Evolutionary conservation across 768 basidiomycete genomes (phyloP).

Genomic region (Russula compacta): DNA sequence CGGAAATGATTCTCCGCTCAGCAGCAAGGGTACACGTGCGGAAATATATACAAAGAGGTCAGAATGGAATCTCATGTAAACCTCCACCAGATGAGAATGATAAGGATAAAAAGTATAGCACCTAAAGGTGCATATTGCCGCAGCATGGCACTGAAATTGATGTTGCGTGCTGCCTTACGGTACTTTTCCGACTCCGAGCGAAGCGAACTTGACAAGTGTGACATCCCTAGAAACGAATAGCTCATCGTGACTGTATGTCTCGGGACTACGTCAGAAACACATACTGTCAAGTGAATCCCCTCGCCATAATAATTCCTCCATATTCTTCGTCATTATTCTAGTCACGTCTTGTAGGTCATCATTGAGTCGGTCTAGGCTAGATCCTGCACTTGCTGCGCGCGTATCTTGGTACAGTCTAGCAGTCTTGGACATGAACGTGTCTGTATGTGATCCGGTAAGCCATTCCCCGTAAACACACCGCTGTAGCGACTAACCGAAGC

Average conservation of each 20-base stretch:
- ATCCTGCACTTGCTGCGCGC: constrained; percentile 66
- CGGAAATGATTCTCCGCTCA: neutral
- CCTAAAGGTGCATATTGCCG: constrained; percentile 93
- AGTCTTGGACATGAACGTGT: constrained; percentile 98
- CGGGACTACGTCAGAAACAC: constrained; percentile 24
- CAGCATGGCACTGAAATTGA: constrained; percentile 89
- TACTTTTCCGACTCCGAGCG: constrained; percentile 97
- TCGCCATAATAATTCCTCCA: constrained; percentile 98
- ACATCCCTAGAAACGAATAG: constrained; percentile 65
- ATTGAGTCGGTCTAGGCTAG: constrained; percentile 78
- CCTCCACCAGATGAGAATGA: constrained; percentile 74
- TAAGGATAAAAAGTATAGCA: constrained; percentile 67
- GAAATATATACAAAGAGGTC: constrained; percentile 7
- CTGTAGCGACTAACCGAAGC: constrained; percentile 64
- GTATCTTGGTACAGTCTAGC: constrained; percentile 93
- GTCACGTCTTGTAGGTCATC: constrained; percentile 98
- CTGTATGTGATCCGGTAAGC: constrained; percentile 33
- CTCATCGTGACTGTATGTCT: neutral
- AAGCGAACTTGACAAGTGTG: constrained; percentile 87
- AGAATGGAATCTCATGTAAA: constrained; percentile 38
- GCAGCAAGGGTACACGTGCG: neutral
- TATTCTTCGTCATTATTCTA: constrained; percentile 99
- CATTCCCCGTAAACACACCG: neutral
- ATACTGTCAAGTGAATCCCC: constrained; percentile 93
- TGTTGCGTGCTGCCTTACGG: constrained; percentile 87